Percentiles rank a stretch among this genome's conserved stretches.
phyloP scores from a whole-genome alignment of 768 basidiomycete genomes.

The Trametes punicea region DNA sequence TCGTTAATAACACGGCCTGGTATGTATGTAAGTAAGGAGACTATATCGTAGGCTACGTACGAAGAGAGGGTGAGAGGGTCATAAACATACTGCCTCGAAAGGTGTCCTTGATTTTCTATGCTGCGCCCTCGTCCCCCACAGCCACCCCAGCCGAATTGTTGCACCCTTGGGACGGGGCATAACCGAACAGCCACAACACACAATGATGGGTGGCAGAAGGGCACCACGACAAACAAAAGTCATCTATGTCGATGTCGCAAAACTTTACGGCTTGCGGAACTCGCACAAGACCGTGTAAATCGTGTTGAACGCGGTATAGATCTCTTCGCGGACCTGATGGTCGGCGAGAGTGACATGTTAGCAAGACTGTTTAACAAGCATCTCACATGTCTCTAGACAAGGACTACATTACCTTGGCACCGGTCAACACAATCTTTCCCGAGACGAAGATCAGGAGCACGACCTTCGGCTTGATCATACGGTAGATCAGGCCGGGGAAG shows the following conservation, averaged over 20 bases:
- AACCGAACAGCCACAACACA: slow-evolving; percentile 4
- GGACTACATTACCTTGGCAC: slow-evolving; percentile 80
- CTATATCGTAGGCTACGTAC: slow-evolving; percentile 12
- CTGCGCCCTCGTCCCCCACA: slow-evolving; percentile 7
- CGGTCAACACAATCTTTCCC: slow-evolving; percentile 97
- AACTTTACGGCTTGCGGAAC: slow-evolving; percentile 75
- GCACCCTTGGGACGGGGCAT: slow-evolving; percentile 12
- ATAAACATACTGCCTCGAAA: slow-evolving; percentile 25
- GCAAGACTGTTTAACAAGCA: slow-evolving; percentile 4
- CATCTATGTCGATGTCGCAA: background rate
- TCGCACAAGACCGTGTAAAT: slow-evolving; percentile 98
- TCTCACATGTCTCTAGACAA: slow-evolving; percentile 3
- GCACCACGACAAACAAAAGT: slow-evolving; percentile 3
- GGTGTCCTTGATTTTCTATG: slow-evolving; percentile 25
- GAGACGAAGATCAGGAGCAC: slow-evolving; percentile 98
- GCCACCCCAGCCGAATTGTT: slow-evolving; percentile 11
- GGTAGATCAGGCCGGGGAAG: slow-evolving; percentile 98
- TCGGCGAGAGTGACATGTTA: slow-evolving; percentile 30
- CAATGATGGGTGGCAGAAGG: slow-evolving; percentile 7
- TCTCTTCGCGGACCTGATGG: slow-evolving; percentile 93
- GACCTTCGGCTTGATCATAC: slow-evolving; percentile 99
- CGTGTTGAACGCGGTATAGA: slow-evolving; percentile 98
- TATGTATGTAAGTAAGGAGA: slow-evolving; percentile 17
- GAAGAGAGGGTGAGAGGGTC: slow-evolving; percentile 16
- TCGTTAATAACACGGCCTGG: slow-evolving; percentile 10